These are phyloP conservation scores for Epichloe amarillans DNA, from an alignment of 2,329 filamentous ascomycete species.

Conservation along the genomic window DNA sequence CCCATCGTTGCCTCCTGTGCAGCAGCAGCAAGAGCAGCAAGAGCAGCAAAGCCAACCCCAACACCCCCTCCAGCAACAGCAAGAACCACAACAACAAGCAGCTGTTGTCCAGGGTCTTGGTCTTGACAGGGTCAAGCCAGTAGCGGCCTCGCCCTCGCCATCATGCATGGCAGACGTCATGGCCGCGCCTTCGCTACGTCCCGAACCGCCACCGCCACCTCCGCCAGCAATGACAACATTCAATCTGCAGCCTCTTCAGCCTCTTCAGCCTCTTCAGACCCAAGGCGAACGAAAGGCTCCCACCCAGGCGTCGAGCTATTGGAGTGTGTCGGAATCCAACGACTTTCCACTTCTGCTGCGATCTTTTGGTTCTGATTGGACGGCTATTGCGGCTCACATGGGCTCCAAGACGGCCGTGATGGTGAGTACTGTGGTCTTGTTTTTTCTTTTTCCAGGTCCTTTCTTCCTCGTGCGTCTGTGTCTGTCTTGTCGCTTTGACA, in stretches of 20 bases:
- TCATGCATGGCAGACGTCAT: constrained; percentile 35
- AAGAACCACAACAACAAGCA: constrained; percentile 9
- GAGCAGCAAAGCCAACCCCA: not conserved
- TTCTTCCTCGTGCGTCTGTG: not conserved
- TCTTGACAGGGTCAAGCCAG: constrained; percentile 23
- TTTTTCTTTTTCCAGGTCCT: not conserved
- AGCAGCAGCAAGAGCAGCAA: not conserved
- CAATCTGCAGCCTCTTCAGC: constrained; percentile 28
- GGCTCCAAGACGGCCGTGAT: constrained; percentile 77
- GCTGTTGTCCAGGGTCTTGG: constrained; percentile 12
- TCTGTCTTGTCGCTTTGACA: not conserved
- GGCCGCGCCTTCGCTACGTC: constrained; percentile 42
- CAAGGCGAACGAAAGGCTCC: constrained; percentile 37
- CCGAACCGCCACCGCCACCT: constrained; percentile 35
- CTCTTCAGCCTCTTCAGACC: constrained; percentile 17
- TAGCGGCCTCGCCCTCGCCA: constrained; percentile 23
- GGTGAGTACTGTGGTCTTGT: constrained; percentile 34
- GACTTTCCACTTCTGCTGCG: constrained; percentile 62
- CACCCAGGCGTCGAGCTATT: constrained; percentile 63
- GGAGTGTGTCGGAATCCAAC: constrained; percentile 70
- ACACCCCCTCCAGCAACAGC: not conserved
- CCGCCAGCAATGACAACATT: constrained; percentile 37
- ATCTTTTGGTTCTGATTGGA: constrained; percentile 70
- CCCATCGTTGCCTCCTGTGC: constrained; percentile 22
- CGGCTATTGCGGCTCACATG: constrained; percentile 63